Percentiles rank a stretch among this genome's conserved stretches.
Evolutionary conservation across 345 rosid genomes (phyloP).

Genomic region (Microcos paniculata): DNA sequence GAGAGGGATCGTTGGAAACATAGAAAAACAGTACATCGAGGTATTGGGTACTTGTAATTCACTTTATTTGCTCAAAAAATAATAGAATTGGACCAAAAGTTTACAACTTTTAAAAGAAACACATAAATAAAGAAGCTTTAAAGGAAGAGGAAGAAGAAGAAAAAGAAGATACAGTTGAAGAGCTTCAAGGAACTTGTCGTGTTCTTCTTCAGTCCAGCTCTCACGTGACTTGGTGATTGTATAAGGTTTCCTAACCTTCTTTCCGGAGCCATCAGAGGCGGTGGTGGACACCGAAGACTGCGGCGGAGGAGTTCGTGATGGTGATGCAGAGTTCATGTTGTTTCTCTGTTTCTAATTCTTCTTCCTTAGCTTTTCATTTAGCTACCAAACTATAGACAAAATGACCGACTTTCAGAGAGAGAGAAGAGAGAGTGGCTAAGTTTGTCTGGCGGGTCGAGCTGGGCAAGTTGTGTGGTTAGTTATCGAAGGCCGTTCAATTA

Average conservation of each 20-base stretch:
- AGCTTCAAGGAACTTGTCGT: slow-evolving; percentile 97
- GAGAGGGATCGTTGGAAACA: neutral
- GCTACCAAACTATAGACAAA: slow-evolving; percentile 5
- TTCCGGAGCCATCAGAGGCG: slow-evolving; percentile 40
- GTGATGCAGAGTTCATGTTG: slow-evolving; percentile 38
- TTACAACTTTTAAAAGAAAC: neutral
- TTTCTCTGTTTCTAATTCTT: neutral
- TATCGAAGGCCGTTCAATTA: slow-evolving; percentile 38
- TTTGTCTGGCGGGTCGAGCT: slow-evolving; percentile 32
- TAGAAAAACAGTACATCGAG: neutral
- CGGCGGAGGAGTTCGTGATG: slow-evolving; percentile 38
- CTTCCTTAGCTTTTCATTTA: neutral
- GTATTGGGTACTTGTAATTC: neutral
- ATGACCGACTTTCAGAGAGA: neutral
- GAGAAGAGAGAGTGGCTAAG: neutral
- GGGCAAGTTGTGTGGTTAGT: slow-evolving; percentile 22
- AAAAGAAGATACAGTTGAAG: slow-evolving; percentile 65
- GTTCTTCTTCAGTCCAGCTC: slow-evolving; percentile 99
- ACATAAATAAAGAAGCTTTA: neutral
- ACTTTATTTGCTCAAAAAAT: neutral
- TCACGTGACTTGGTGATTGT: slow-evolving; percentile 98
- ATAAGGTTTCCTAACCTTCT: slow-evolving; percentile 93
- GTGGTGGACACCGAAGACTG: slow-evolving; percentile 35
- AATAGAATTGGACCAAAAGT: neutral
- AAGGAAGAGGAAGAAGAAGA: neutral